Evolutionary conservation across 2,329 filamentous ascomycete species (phyloP).

Genomic region (Herpotrichia juniperi): DNA sequence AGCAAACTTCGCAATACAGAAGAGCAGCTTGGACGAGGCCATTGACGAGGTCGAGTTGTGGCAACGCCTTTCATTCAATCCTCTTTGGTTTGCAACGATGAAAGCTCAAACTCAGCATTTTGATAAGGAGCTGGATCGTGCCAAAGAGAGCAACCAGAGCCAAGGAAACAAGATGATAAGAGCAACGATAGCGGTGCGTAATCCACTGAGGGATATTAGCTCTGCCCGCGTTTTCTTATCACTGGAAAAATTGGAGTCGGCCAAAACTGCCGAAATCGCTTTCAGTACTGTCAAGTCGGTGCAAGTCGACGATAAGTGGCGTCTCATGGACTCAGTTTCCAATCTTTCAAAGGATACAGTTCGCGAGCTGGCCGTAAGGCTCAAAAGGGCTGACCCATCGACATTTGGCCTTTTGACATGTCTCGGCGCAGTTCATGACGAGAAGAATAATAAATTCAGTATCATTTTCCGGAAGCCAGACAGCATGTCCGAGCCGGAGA

Average conservation of each 20-base stretch:
- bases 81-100: constrained; percentile 18
- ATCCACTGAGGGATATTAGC: neutral
- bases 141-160: neutral
- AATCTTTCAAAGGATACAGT: constrained; percentile 4
- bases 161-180: neutral
- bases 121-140: constrained; percentile 8
- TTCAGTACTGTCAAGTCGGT: constrained; percentile 8
- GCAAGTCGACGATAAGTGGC: neutral
- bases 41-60: neutral
- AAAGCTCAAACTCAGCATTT: constrained; percentile 13
- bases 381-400: constrained; percentile 29
- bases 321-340: neutral
- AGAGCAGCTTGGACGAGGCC: neutral
- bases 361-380: constrained; percentile 26
- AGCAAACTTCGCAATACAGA: neutral
- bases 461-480: constrained; percentile 18
- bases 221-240: constrained; percentile 6
- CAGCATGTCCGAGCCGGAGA: constrained; percentile 15
- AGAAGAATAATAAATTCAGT: constrained; percentile 3
- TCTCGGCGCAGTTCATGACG: constrained; percentile 29
- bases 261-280: constrained; percentile 3
- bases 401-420: constrained; percentile 38
- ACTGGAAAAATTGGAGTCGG: neutral
- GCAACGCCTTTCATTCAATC: constrained; percentile 8
- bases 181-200: constrained; percentile 4